Evolutionary conservation across 345 rosid genomes (phyloP), one percentile per base, ranked within the genome.

Genomic region (Corymbia maculata): DNA sequence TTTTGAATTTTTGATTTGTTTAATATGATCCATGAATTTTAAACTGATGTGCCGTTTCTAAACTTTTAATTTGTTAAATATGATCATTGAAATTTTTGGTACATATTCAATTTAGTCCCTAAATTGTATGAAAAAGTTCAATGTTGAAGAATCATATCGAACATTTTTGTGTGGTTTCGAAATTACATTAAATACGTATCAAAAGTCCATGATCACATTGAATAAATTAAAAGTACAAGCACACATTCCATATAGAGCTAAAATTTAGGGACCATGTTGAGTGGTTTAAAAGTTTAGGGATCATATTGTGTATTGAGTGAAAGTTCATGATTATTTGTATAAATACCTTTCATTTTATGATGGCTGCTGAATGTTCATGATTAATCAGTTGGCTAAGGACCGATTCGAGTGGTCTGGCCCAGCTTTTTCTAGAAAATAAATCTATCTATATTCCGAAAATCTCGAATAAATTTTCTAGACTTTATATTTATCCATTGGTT

Each of bases 101-200:
- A 53, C 9, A 0, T 21, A 10, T 53, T 53, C 2, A 53, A 19
- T 53, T 53, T 55, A 55, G 61, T 1, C 11, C 2, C 1, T 4
- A 12, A 0, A 55, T 1, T 22, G 22, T 55, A 55, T 55, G 28
- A 55, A 55, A 47, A 55, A 8, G 61, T 55, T 55, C 8, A 55
- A 55, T 8, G 5, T 22, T 55, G 12, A 55, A 55, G 22, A 2
- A 8, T 4, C 21, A 55, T 21, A 55, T 9, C 21, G 0, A 9
- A 55, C 1, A 4, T 55, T 22, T 55, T 22, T 0, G 0, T 55
- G 2, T 55, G 22, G 2, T 55, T 55, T 22, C 8, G 0, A 5
- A 26, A 55, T 55, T 21, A 9, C 28, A 55, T 55, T 4, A 5
- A 55, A 55, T 8, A 22, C 21, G 2, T 22, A 55, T 55, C 0